These are phyloP conservation scores for Sapria himalayana DNA, from an alignment of 345 rosid species.

Conservation along the genomic window DNA sequence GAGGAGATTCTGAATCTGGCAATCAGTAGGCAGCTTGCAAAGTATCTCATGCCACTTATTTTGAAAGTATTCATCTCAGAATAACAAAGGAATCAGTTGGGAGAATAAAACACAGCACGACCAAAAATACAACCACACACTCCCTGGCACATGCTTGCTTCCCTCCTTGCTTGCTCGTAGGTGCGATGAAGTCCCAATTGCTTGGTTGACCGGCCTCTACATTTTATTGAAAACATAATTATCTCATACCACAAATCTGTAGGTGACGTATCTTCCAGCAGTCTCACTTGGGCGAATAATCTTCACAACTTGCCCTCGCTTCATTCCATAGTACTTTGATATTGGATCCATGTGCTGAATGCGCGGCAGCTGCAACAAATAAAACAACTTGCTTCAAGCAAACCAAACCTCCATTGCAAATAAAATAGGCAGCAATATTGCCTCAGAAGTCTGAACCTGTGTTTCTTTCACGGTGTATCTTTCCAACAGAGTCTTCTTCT, in stretches of 20 bases:
- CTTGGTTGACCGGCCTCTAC: no score
- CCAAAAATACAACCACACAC: no score
- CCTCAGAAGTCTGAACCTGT: conserved; percentile 25
- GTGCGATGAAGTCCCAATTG: no score
- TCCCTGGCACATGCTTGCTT: no score
- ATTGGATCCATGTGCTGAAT: conserved; percentile 45
- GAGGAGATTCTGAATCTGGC: no score
- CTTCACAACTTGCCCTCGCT: conserved; percentile 59
- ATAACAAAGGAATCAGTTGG: no score
- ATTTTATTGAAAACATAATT: not conserved
- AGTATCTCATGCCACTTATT: no score
- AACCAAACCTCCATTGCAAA: not conserved
- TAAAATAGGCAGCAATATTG: not conserved
- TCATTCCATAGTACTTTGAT: conserved; percentile 45
- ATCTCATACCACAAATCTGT: conserved; percentile 33
- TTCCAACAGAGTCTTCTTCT: conserved; percentile 59
- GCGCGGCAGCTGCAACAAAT: conserved; percentile 27
- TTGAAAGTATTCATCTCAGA: no score
- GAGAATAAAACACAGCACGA: no score
- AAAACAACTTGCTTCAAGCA: conserved; percentile 1
- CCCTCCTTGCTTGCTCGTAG: not conserved
- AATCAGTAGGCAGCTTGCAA: no score
- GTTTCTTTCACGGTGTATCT: conserved; percentile 73
- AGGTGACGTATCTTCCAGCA: conserved; percentile 52
- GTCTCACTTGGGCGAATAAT: conserved; percentile 55